Conservation (phyloP, 805 yeast species). For the Candida schatavii region DNA sequence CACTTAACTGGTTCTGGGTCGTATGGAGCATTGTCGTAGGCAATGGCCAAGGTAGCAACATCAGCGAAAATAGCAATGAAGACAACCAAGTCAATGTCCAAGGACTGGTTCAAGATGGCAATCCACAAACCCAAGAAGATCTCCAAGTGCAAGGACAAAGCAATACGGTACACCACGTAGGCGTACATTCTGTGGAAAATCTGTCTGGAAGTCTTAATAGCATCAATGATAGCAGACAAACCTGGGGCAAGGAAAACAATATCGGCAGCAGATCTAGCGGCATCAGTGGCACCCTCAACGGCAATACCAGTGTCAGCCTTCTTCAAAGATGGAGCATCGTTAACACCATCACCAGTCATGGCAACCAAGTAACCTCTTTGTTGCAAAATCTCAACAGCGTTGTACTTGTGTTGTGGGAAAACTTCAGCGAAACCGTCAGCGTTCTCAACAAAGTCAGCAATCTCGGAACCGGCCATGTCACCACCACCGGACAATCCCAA, state of each 20-base stretch:
- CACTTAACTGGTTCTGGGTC: slow-evolving; percentile 92
- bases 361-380: slow-evolving; percentile 96
- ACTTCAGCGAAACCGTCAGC: slow-evolving; percentile 99
- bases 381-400: slow-evolving; percentile 93
- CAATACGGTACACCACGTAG: slow-evolving; percentile 97
- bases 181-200: slow-evolving; percentile 99
- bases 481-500: slow-evolving; percentile 93
- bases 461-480: slow-evolving; percentile 95
- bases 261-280: slow-evolving; percentile 96
- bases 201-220: slow-evolving; percentile 89
- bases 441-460: slow-evolving; percentile 95
- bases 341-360: slow-evolving; percentile 99
- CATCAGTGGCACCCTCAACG: slow-evolving; percentile 97
- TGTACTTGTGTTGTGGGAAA: slow-evolving; percentile 97
- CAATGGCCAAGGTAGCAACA: slow-evolving; percentile 95
- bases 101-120: slow-evolving; percentile 83
- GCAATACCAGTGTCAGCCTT: slow-evolving; percentile 93
- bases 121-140: slow-evolving; percentile 94
- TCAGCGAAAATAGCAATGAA: slow-evolving; percentile 97
- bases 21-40: slow-evolving; percentile 96
- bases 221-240: slow-evolving; percentile 92
- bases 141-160: slow-evolving; percentile 91
- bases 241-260: slow-evolving; percentile 93
- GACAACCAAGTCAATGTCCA: slow-evolving; percentile 88
- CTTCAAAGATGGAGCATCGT: slow-evolving; percentile 96